Conservation (phyloP, 202 grass and related monocot genomes). For the Bolboschoenoplectus hybrid region DNA sequence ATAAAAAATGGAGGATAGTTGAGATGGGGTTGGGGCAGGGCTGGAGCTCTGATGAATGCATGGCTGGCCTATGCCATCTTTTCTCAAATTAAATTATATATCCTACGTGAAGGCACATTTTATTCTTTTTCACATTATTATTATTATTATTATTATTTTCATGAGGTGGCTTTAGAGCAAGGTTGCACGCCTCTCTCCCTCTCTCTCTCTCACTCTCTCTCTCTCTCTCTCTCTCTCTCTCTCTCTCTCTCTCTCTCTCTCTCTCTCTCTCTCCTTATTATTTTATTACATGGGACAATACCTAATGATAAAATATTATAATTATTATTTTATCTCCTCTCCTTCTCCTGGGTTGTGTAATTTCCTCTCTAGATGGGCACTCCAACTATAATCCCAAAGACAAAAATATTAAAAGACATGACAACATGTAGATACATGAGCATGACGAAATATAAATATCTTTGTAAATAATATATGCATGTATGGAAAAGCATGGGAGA, state of each 20-base stretch:
- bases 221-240: no score
- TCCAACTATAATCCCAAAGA: not conserved
- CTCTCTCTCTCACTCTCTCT: not conserved
- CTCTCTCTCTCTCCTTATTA: no score
- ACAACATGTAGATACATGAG: conserved; percentile 17
- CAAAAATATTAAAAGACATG: conserved; percentile 18
- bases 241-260: no score
- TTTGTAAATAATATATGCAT: conserved; percentile 1
- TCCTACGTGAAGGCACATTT: conserved; percentile 42
- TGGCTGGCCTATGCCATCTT: conserved; percentile 35
- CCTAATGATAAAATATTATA: no score
- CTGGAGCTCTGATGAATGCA: conserved; percentile 40
- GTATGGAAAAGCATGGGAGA: not conserved
- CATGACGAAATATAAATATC: not conserved
- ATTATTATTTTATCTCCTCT: not conserved
- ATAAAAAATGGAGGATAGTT: conserved; percentile 7
- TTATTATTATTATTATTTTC: not conserved
- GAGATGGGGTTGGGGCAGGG: conserved; percentile 31
- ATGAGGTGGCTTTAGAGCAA: conserved; percentile 30
- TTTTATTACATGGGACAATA: no score
- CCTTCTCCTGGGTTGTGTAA: not conserved
- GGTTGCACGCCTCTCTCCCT: conserved; percentile 30
- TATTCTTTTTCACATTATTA: conserved; percentile 35
- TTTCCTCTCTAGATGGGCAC: not conserved
- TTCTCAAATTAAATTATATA: conserved; percentile 35